These are phyloP conservation scores for Phlebiopsis flavidoalba DNA, from an alignment of 768 basidiomycete genomes.

Conservation along the genomic window DNA sequence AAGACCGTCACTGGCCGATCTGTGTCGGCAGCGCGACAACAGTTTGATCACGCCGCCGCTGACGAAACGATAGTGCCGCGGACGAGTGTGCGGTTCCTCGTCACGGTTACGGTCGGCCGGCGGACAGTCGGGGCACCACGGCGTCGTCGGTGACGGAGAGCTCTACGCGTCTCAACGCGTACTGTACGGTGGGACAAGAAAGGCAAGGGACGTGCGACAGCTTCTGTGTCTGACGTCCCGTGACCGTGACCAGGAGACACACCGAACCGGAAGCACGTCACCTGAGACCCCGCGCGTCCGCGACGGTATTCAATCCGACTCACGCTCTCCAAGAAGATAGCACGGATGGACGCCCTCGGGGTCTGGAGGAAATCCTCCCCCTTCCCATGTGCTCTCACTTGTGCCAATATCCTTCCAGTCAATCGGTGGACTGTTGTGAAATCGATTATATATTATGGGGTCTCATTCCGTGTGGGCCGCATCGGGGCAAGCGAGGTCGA, in stretches of 20 bases:
- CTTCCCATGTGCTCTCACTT: conserved; percentile 71
- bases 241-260: conserved; percentile 15
- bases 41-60: conserved; percentile 44
- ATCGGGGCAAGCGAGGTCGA: conserved; percentile 48
- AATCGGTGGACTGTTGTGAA: conserved; percentile 67
- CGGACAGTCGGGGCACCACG: too few relatives aligned
- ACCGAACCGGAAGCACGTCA: conserved; percentile 19
- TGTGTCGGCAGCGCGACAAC: conserved; percentile 21
- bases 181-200: conserved; percentile 15
- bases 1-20: conserved; percentile 1
- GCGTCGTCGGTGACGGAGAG: not conserved
- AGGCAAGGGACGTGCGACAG: conserved; percentile 15
- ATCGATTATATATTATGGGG: conserved; percentile 85
- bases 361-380: conserved; percentile 62
- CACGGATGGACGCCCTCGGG: conserved; percentile 41
- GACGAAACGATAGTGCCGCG: conserved; percentile 34
- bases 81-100: conserved; percentile 20
- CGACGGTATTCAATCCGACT: conserved; percentile 4
- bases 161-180: conserved; percentile 12
- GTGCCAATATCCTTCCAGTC: conserved; percentile 65
- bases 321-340: conserved; percentile 16
- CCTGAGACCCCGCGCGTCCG: conserved; percentile 16
- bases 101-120: conserved; percentile 19
- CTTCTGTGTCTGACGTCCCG: conserved; percentile 12
- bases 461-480: conserved; percentile 48